Base-by-base conservation (phyloP, 345 rosid species). In the Orychophragmus violaceus region DNA sequence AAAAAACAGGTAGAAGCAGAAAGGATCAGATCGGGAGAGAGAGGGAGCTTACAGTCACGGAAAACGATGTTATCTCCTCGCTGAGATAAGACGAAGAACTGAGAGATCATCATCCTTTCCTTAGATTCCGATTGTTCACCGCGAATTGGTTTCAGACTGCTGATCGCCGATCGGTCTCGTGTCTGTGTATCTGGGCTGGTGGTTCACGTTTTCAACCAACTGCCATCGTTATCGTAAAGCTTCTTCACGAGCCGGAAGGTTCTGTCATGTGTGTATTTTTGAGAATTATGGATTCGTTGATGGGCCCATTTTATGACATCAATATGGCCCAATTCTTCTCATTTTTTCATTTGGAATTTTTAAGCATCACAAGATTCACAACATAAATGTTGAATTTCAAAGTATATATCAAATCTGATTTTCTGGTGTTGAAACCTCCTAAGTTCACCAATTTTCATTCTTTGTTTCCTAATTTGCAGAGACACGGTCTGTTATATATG, bases 51-150 rank as follows among this genome's bases (percentile, higher is more conserved):
- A 94, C 99, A 94, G 81, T 94, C 99, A 62, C 97, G 96, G 69
- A 94, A 90, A 73, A 94, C 99, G 64, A 94, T 94, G 70, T 85
- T 94, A 46, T 94, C 97, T 82, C 99, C 99, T 25, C 99, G 86
- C 74, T 88, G 97, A 48, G 99, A 94, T 23, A 94, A 87, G 37
- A 90, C 96, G 80, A 94, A 94, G 84, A 94, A 88, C 77, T 90
- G 99, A 16, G 97, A 90, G 66, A 94, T 94, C 99, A 94, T 90
- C 76, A 56, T 79, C 39, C 21, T 6, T 36, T 12, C 16, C 46
- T 71, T 35, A 32, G 24, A 3, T 62, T 71, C 58, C 48, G 36
- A 55, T 0, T 59, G 14, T 3, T 57, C 70, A 14, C 70, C 14
- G 63, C 50, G 37, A 53, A 51, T 39, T 60, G 19, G 25, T 28